Conservation (phyloP, 1,284 basidiomycete species). For the Puccinia coronata region DNA sequence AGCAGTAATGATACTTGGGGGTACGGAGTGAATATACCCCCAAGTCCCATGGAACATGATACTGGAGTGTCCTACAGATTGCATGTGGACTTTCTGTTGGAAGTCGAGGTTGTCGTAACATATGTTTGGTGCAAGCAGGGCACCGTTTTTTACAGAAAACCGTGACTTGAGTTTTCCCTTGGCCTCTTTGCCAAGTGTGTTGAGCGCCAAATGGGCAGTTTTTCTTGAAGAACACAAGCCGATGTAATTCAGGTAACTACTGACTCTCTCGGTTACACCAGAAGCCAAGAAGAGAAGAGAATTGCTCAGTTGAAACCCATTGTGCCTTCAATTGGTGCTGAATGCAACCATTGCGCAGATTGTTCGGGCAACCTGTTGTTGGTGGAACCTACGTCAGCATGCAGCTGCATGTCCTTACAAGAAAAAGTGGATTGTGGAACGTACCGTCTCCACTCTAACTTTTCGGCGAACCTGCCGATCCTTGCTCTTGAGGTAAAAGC, state of each 20-base stretch:
- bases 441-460: no score
- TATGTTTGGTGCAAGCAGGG: no score
- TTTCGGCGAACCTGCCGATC: no score
- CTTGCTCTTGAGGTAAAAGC: no score
- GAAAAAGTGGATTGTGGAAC: no score
- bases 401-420: no score
- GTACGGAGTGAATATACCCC: neutral
- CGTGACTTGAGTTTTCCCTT: no score
- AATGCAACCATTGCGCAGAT: constrained; percentile 18
- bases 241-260: neutral
- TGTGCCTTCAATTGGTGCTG: neutral
- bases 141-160: no score
- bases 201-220: neutral
- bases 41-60: constrained; percentile 27
- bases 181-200: neutral
- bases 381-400: no score
- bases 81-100: no score
- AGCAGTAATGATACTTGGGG: neutral
- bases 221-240: neutral
- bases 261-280: constrained; percentile 5
- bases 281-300: neutral
- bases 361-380: neutral
- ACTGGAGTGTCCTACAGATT: neutral
- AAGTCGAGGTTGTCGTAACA: neutral
- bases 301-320: constrained; percentile 8